Evolutionary conservation across 2,329 filamentous ascomycete species (phyloP), one percentile per base, ranked within the genome.

Genomic region (Diaporthe amygdali): DNA sequence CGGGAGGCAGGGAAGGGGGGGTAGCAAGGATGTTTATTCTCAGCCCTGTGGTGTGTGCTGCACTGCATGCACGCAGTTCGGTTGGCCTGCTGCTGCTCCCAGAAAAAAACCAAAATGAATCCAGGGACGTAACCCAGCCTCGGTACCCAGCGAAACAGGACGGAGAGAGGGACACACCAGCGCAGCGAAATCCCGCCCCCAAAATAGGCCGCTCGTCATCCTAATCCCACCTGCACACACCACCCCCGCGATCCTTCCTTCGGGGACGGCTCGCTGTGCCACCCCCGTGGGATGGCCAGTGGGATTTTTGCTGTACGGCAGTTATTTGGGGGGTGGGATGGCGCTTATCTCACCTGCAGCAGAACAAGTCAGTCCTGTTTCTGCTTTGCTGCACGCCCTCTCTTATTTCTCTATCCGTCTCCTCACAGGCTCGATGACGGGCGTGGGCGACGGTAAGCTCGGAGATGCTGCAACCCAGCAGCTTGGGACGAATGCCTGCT

Each of bases 11-110:
- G 34, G 12, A 17, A 17, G 17, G 8, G 17, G 7, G 14, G 5
- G 6, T 17, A 17, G n/a, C 66, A 68, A 44, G 66, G 66, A 46
- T 66, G 51, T 69, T 51, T 72, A 72, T 72, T 68, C 67, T 70
- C 70, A 72, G 70, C 70, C 70, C 59, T 72, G 70, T 47, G 46
- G 63, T 55, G 47, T 34, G n/a, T 30, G 22, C 34, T 61, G 66
- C 34, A 41, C 46, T 41, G 46, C 44, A 34, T n/a, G 49, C 66
- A 68, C 39, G 47, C 46, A 27, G 30, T 56, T 41, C 54, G 52
- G 52, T 39, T 32, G 20, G 52, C 15, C 17, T 55, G 34, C 32
- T 32, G n/a, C 32, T 7, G 15, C 22, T 15, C 32, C 25, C 22
- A 12, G 46, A 2, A 47, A 34, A 46, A 63, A 61, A 37, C 39